These are phyloP conservation scores for Martiniozyma asiatica DNA, from an alignment of 1,139 yeast species.

Conservation along the genomic window DNA sequence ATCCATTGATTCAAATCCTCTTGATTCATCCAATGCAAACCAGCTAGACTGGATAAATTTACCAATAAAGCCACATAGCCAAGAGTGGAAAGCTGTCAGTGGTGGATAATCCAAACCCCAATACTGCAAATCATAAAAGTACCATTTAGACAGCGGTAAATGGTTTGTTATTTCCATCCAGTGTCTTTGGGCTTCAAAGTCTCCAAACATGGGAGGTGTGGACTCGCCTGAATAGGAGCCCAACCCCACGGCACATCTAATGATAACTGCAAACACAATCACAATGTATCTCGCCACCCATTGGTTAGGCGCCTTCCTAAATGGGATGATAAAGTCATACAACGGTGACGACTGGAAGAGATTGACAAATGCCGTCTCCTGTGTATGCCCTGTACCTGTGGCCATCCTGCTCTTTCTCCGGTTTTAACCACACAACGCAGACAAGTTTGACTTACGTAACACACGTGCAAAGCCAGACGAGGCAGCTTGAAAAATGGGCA, in stretches of 20 bases:
- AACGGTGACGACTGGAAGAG: conserved; percentile 34
- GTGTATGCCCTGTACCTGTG: too few relatives aligned
- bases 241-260: conserved; percentile 77
- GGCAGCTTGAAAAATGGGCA: neutral
- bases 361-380: conserved; percentile 21
- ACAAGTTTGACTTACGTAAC: conserved; percentile 10
- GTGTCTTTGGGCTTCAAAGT: conserved; percentile 95
- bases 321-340: conserved; percentile 47
- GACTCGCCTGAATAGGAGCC: conserved; percentile 75
- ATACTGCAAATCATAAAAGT: conserved; percentile 74
- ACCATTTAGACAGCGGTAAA: conserved; percentile 71
- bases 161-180: conserved; percentile 89
- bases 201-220: conserved; percentile 76
- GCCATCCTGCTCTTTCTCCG: neutral
- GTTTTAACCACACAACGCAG: neutral
- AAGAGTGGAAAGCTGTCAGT: conserved; percentile 86
- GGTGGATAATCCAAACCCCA: conserved; percentile 99
- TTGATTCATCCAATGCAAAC: conserved; percentile 62
- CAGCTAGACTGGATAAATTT: conserved; percentile 47
- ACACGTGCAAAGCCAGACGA: too few relatives aligned
- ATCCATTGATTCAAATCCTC: conserved; percentile 60
- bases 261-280: conserved; percentile 59
- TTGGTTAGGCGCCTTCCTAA: conserved; percentile 66
- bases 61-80: conserved; percentile 67
- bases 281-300: conserved; percentile 82